These are phyloP conservation scores for Boletus mariae DNA, from an alignment of 1,284 basidiomycete genomes.

Conservation along the genomic window DNA sequence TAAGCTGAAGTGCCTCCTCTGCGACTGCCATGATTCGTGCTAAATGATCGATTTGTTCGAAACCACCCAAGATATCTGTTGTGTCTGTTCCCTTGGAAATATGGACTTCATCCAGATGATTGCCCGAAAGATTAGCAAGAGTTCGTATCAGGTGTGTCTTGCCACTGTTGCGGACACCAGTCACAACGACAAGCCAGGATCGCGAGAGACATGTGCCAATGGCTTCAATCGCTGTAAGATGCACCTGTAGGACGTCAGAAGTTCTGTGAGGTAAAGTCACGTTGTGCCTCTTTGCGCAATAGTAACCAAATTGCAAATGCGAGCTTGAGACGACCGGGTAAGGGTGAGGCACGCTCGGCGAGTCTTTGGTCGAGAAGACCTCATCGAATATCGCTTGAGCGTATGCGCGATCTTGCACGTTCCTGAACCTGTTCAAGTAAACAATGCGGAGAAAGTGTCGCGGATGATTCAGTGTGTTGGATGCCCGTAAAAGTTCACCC, in stretches of 20 bases:
- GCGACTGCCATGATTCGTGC: slow-evolving; percentile 40
- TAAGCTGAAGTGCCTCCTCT: slow-evolving; percentile 38
- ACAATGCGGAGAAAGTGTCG: slow-evolving; percentile 53
- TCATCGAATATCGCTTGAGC: slow-evolving; percentile 63
- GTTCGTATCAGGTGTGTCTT: slow-evolving; percentile 78
- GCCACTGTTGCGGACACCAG: slow-evolving; percentile 72
- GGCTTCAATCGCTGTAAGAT: slow-evolving; percentile 72
- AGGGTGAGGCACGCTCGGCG: slow-evolving; percentile 15
- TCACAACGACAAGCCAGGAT: slow-evolving; percentile 87
- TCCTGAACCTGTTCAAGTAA: slow-evolving; percentile 89
- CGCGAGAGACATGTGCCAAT: slow-evolving; percentile 73
- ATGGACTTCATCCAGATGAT: slow-evolving; percentile 68
- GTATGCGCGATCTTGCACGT: slow-evolving; percentile 56
- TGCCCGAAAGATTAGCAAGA: slow-evolving; percentile 73
- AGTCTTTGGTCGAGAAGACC: slow-evolving; percentile 47
- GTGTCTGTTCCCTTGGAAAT: slow-evolving; percentile 91
- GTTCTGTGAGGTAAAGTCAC: slow-evolving; percentile 38
- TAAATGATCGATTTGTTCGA: slow-evolving; percentile 80
- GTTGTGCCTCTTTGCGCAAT: slow-evolving; percentile 48
- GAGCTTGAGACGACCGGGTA: slow-evolving; percentile 43
- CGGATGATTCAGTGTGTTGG: slow-evolving; percentile 45
- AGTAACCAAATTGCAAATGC: slow-evolving; percentile 76
- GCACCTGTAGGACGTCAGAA: slow-evolving; percentile 55
- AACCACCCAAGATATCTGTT: slow-evolving; percentile 91
- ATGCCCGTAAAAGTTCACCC: slow-evolving; percentile 59